Conservation (phyloP, 106 monocot species). For the Chionographis japonica region DNA sequence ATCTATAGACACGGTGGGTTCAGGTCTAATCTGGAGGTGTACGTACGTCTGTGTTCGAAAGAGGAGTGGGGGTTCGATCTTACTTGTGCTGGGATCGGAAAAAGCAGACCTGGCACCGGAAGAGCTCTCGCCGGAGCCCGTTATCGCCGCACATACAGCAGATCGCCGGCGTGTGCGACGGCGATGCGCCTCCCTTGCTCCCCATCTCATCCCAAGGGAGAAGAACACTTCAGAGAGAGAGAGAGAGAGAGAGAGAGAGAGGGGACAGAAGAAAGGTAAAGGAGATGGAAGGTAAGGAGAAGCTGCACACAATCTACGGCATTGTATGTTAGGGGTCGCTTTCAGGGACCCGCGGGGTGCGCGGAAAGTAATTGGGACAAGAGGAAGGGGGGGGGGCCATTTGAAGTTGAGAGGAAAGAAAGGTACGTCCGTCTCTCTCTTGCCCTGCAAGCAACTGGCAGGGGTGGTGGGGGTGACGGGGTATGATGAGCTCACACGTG, state of each 20-base stretch:
- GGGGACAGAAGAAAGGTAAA: no score
- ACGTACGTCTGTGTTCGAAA: no score
- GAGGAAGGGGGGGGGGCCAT: no score
- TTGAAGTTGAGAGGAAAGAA: no score
- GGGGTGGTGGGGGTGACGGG: no score
- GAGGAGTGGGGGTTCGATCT: background rate
- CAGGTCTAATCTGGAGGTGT: background rate
- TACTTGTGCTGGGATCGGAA: slow-evolving; percentile 54
- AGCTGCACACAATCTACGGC: background rate
- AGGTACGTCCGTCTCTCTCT: no score
- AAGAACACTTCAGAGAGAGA: background rate
- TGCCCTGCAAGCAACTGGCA: no score
- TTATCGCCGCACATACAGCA: slow-evolving; percentile 68
- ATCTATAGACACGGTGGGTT: slow-evolving; percentile 11
- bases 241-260: background rate
- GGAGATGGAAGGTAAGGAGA: no score
- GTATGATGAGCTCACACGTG: no score
- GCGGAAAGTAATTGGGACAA: no score
- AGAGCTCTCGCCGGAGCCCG: slow-evolving; percentile 38
- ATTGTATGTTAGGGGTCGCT: background rate
- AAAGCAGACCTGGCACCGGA: slow-evolving; percentile 37
- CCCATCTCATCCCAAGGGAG: background rate
- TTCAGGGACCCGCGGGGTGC: background rate
- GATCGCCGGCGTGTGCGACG: slow-evolving; percentile 7
- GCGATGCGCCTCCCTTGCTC: background rate